phyloP scores from a whole-genome alignment of 2,329 filamentous ascomycete species.

The Pseudovirgaria hyperparasitica region DNA sequence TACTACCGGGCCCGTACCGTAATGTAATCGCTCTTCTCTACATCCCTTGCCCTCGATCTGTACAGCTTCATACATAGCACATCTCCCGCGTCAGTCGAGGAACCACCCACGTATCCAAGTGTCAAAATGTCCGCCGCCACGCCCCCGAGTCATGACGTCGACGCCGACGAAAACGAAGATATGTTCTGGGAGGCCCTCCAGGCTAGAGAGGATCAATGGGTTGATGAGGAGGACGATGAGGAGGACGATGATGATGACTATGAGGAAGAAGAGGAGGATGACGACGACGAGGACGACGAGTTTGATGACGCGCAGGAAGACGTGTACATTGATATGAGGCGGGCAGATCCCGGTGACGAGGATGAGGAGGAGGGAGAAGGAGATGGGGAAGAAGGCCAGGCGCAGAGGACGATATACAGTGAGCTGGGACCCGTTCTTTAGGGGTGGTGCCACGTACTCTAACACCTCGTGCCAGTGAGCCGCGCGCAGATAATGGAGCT shows the following conservation, averaged over 20 bases:
- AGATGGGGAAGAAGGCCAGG: constrained; percentile 13
- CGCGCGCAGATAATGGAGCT: constrained; percentile 41
- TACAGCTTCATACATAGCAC: too few relatives aligned
- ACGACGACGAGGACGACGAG: constrained; percentile 9
- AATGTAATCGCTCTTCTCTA: too few relatives aligned
- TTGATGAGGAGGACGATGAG: constrained; percentile 21
- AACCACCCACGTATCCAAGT: too few relatives aligned
- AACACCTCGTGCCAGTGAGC: constrained; percentile 23
- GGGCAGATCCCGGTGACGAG: too few relatives aligned
- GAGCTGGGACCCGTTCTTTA: constrained; percentile 5
- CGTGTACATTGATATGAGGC: constrained; percentile 12
- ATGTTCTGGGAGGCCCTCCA: too few relatives aligned
- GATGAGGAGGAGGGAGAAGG: too few relatives aligned
- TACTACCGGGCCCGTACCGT: too few relatives aligned
- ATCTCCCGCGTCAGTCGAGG: too few relatives aligned
- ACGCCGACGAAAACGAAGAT: constrained; percentile 9
- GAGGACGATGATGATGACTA: constrained; percentile 13
- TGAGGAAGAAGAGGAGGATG: constrained; percentile 2
- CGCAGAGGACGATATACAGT: constrained; percentile 9
- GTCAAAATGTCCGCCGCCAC: too few relatives aligned
- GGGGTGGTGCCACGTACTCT: constrained; percentile 1
- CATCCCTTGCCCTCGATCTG: too few relatives aligned
- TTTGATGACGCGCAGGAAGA: constrained; percentile 7
- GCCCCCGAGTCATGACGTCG: too few relatives aligned
- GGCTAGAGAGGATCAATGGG: constrained; percentile 11